Conservation (phyloP, 805 yeast species). For the Pichia californica region DNA sequence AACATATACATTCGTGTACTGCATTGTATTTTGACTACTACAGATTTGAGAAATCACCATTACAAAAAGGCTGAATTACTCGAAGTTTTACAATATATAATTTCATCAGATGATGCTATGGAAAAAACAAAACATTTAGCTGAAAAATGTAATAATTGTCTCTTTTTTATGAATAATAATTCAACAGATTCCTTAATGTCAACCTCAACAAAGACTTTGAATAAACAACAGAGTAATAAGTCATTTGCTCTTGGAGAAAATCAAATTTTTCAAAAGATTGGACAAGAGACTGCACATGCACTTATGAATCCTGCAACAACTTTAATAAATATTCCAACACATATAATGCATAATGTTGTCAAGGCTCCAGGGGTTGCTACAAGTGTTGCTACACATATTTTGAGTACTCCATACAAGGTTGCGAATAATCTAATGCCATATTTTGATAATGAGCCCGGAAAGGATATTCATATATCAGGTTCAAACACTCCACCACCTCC, state of each 20-base stretch:
- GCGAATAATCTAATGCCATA: not conserved
- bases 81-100: constrained; percentile 44
- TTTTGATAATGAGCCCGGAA: too few species aligned
- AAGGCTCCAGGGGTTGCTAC: not conserved
- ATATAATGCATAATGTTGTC: not conserved
- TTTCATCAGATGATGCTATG: constrained; percentile 30
- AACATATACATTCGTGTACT: constrained; percentile 71
- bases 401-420: not conserved
- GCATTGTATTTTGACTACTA: constrained; percentile 59
- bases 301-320: not conserved
- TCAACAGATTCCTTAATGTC: not conserved
- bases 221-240: not conserved
- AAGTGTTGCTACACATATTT: too few species aligned
- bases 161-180: not conserved
- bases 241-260: not conserved
- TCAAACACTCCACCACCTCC: not conserved
- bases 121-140: constrained; percentile 39
- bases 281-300: not conserved
- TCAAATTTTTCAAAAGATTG: not conserved
- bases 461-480: too few species aligned
- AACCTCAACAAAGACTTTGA: not conserved
- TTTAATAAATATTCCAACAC: not conserved
- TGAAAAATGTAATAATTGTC: constrained; percentile 26
- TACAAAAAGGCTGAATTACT: constrained; percentile 54
- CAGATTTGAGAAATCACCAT: constrained; percentile 49